These are phyloP conservation scores for Fusarium lyarnte DNA, from an alignment of 2,329 filamentous ascomycete species.

Conservation along the genomic window DNA sequence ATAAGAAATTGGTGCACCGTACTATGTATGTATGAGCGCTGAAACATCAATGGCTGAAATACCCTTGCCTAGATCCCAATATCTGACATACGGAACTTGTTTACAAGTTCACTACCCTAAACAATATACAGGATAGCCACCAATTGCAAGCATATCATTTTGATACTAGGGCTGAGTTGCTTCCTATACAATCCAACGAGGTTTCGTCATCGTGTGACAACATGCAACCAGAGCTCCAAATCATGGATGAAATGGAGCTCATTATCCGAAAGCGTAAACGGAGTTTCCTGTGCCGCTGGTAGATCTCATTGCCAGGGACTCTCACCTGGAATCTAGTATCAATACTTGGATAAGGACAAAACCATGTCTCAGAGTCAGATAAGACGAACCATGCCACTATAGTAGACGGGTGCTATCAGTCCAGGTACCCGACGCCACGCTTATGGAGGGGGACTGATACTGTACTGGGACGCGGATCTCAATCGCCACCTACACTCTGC, in stretches of 20 bases:
- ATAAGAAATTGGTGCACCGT: too few species aligned
- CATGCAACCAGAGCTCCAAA: neutral
- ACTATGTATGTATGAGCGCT: neutral
- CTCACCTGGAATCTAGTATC: neutral
- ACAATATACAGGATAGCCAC: neutral
- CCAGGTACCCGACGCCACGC: constrained; percentile 27
- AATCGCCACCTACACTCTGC: constrained; percentile 6
- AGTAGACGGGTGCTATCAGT: neutral
- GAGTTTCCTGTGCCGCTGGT: neutral
- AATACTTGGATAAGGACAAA: neutral
- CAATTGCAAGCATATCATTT: neutral
- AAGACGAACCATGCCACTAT: constrained; percentile 16
- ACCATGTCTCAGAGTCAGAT: constrained; percentile 7
- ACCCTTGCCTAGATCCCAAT: neutral
- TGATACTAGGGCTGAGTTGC: neutral
- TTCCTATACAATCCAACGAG: neutral
- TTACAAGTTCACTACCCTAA: neutral
- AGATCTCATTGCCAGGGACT: neutral
- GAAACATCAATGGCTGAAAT: neutral
- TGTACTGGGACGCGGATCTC: constrained; percentile 27
- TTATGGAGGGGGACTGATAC: neutral
- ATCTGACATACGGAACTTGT: neutral
- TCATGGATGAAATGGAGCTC: neutral
- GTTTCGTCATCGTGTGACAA: neutral
- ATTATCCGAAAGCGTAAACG: neutral